A percentile compares a stretch with the other conserved stretches of the same genome.
These are phyloP conservation scores for Fusarium equiseti DNA, from an alignment of 2,329 filamentous ascomycete genomes.

Conservation along the genomic window DNA sequence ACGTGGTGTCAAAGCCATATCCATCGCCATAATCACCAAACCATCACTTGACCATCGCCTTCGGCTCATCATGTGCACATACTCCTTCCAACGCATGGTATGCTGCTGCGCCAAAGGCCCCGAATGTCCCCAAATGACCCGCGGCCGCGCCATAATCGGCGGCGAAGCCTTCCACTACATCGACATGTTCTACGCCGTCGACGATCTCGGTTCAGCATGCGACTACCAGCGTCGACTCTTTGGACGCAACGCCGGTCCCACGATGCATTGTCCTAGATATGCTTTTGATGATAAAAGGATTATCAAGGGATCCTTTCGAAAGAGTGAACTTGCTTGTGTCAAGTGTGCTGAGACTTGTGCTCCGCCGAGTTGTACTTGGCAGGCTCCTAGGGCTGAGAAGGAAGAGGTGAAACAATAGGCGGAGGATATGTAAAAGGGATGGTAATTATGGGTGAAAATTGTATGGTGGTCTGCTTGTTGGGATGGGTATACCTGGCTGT, in stretches of 20 bases:
- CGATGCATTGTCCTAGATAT: conserved; percentile 45
- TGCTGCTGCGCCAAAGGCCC: conserved; percentile 48
- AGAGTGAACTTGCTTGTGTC: conserved; percentile 46
- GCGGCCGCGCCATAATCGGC: conserved; percentile 37
- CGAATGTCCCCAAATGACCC: conserved; percentile 44
- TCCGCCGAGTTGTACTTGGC: conserved; percentile 45
- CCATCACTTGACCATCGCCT: too few relatives aligned
- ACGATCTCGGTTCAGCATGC: conserved; percentile 46
- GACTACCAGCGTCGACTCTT: conserved; percentile 47
- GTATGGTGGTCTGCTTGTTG: too few relatives aligned
- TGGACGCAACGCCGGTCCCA: conserved; percentile 39
- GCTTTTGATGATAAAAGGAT: conserved; percentile 46
- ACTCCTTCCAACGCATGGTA: conserved; percentile 46
- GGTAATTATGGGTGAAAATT: too few relatives aligned
- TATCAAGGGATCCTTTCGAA: conserved; percentile 45
- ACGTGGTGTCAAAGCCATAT: too few relatives aligned
- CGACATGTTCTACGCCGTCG: conserved; percentile 44
- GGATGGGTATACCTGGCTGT: too few relatives aligned
- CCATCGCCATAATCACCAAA: too few relatives aligned
- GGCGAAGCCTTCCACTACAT: conserved; percentile 46
- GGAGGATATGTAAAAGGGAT: too few relatives aligned
- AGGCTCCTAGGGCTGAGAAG: conserved; percentile 39
- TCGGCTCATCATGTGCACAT: too few relatives aligned
- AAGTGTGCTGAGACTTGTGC: conserved; percentile 47
- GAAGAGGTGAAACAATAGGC: conserved; percentile 14